Evolutionary conservation across 148 eudicot genomes (phyloP), one percentile per base, ranked within the genome.

Genomic region (Cornus florida): DNA sequence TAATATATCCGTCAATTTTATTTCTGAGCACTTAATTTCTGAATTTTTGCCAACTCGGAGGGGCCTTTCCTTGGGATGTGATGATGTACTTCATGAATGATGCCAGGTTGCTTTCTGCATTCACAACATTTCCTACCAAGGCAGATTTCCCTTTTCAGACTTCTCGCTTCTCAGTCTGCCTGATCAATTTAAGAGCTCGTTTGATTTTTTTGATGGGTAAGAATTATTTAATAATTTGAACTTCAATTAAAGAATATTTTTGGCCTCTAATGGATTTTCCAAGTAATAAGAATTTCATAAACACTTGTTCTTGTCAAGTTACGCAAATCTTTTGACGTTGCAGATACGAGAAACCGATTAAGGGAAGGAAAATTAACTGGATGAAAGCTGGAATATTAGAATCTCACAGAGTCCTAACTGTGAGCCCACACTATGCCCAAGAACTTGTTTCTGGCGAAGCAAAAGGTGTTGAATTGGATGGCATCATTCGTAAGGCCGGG

Each of bases 91-190:
- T 39, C 43, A 33, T 69, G 17, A 12, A 31, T 57, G 53, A 38
- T 68, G 24, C 31, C 86, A 96, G 99, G 99, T 96, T 84, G 99
- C 81, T 70, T 93, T 88, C 80, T 96, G 99, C 86, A 94, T 96
- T 77, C 99, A 96, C 93, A 93, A 96, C 91, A 93, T 96, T 64
- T 94, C 99, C 72, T 96, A 93, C 82, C 99, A 96, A 84, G 99
- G 99, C 67, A 88, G 99, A 84, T 93, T 89, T 76, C 83, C 90
- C 7, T 89, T 90, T 79, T 75, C 91, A 14, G 99, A 93, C 84
- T 96, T 87, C 79, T 66, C 92, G n/a, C 84, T 86, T 57, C 97
- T 96, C 82, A 90, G 89, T 78, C 86, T 96, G 60, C 97, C 99
- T 24, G 93, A 92, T 28, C 70, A 89, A 59, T 86, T 82, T 77